phyloP scores from a whole-genome alignment of 1,284 basidiomycete species.

The Paramarasmius palmivorus region DNA sequence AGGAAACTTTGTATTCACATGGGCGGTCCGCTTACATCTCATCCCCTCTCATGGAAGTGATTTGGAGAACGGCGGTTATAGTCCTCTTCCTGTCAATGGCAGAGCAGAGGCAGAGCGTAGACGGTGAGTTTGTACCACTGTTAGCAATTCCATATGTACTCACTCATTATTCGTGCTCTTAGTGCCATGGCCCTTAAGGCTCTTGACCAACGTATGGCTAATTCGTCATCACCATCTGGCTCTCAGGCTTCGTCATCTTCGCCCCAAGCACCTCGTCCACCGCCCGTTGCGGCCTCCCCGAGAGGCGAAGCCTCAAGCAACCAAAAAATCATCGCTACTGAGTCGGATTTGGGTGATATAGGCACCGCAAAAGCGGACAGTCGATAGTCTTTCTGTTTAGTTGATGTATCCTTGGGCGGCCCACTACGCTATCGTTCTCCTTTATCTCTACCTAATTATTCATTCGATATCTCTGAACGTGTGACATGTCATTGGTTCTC shows the following conservation, averaged over 20 bases:
- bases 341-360: constrained; percentile 12
- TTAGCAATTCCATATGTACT: background rate
- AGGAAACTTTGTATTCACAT: constrained; percentile 67
- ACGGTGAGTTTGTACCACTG: constrained; percentile 51
- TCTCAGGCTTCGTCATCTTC: constrained; percentile 36
- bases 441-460: constrained; percentile 1
- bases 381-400: background rate
- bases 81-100: constrained; percentile 79
- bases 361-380: constrained; percentile 7
- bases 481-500: no score
- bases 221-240: constrained; percentile 47
- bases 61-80: constrained; percentile 73
- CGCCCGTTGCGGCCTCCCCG: constrained; percentile 35
- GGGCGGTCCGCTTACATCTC: constrained; percentile 77
- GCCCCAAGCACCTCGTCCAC: constrained; percentile 34
- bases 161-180: background rate
- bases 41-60: constrained; percentile 71
- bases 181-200: constrained; percentile 94
- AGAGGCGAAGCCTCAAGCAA: constrained; percentile 25
- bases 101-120: constrained; percentile 92
- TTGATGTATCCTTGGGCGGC: constrained; percentile 8
- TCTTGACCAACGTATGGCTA: constrained; percentile 88
- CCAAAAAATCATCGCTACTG: constrained; percentile 27
- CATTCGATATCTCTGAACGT: background rate
- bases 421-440: background rate